Conservation (phyloP, 2,329 filamentous ascomycete genomes). For the Cladosporium phlei region DNA sequence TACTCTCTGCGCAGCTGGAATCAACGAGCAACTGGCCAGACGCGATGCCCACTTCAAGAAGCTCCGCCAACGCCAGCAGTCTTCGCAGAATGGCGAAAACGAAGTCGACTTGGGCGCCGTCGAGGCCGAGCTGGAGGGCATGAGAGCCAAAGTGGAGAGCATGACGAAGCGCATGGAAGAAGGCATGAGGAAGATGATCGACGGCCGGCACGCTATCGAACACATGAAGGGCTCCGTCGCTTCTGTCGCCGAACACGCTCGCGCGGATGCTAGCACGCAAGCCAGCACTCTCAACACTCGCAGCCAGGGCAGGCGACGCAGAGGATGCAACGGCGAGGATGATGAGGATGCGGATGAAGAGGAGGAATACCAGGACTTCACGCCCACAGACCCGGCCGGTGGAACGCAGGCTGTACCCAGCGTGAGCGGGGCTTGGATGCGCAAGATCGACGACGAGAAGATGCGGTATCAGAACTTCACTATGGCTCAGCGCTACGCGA, state of each 20-base stretch:
- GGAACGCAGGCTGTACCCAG: conserved; percentile 33
- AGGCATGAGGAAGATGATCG: conserved; percentile 54
- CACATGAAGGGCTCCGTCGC: conserved; percentile 41
- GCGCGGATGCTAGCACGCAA: conserved; percentile 33
- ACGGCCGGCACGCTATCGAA: conserved; percentile 48
- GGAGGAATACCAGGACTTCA: conserved; percentile 36
- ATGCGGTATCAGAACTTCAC: conserved; percentile 40
- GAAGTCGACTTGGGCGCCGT: conserved; percentile 32
- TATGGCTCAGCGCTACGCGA: conserved; percentile 47
- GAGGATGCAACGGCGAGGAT: conserved; percentile 17
- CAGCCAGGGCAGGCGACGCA: conserved; percentile 27
- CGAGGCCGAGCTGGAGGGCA: conserved; percentile 37
- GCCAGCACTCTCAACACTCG: conserved; percentile 31
- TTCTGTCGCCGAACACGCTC: conserved; percentile 37
- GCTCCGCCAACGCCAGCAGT: conserved; percentile 21
- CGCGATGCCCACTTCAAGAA: conserved; percentile 28
- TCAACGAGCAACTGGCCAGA: conserved; percentile 51
- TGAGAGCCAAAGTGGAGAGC: conserved; percentile 43
- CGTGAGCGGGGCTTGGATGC: conserved; percentile 34
- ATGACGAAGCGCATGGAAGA: conserved; percentile 55
- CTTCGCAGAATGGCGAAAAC: conserved; percentile 24
- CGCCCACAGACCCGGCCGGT: conserved; percentile 36
- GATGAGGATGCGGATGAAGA: conserved; percentile 23
- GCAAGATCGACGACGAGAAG: conserved; percentile 37
- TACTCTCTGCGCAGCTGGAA: conserved; percentile 46